A percentile compares a stretch with the other conserved stretches of the same genome.
phyloP scores from a whole-genome alignment of 2,329 filamentous ascomycete genomes.

The Ceratocystis cacaofunesta region DNA sequence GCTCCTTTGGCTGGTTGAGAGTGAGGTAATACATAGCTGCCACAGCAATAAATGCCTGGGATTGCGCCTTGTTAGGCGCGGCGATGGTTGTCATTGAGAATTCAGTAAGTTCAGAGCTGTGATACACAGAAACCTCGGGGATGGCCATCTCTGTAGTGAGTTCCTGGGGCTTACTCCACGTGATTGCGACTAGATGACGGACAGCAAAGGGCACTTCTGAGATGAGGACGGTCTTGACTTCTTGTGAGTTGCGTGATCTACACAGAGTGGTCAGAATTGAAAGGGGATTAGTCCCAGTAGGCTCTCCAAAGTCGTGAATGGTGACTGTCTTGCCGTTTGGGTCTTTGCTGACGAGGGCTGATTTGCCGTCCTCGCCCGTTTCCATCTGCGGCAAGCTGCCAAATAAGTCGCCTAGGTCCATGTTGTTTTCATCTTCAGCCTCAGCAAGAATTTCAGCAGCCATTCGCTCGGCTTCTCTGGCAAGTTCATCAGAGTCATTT shows the following conservation, averaged over 20 bases:
- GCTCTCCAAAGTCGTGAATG: conserved; percentile 73
- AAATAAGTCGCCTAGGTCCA: conserved; percentile 35
- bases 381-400: conserved; percentile 46
- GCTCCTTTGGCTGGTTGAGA: conserved; percentile 62
- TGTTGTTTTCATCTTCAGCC: conserved; percentile 40
- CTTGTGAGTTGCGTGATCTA: conserved; percentile 60
- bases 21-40: conserved; percentile 70
- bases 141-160: conserved; percentile 29
- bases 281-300: conserved; percentile 59
- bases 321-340: conserved; percentile 27
- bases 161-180: conserved; percentile 63
- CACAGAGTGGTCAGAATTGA: conserved; percentile 77
- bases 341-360: conserved; percentile 39
- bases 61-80: conserved; percentile 62
- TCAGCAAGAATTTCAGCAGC: conserved; percentile 44
- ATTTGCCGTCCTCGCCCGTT: conserved; percentile 44
- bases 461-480: conserved; percentile 42
- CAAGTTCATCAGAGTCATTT: conserved; percentile 33
- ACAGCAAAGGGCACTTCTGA: conserved; percentile 63
- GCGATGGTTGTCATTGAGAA: conserved; percentile 64
- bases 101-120: conserved; percentile 34
- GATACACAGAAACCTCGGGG: conserved; percentile 23
- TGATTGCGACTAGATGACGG: conserved; percentile 57
- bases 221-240: conserved; percentile 51
- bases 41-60: conserved; percentile 75